phyloP scores from a whole-genome alignment of 2,329 filamentous ascomycete species.

The Fusarium citri region DNA sequence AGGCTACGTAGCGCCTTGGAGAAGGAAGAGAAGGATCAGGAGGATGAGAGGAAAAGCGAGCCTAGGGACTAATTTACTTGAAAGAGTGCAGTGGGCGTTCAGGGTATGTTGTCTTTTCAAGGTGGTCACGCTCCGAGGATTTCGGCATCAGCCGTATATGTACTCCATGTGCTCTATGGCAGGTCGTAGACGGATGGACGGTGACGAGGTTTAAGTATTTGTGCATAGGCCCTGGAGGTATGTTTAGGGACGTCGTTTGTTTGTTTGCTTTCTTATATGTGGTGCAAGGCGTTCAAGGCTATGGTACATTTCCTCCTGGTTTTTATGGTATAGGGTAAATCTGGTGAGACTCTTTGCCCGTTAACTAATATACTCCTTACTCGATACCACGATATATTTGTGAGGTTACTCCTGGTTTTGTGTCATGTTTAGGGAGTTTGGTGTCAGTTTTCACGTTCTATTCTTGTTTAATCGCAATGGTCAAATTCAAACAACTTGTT shows the following conservation, averaged over 20 bases:
- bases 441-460: neutral
- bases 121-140: too few relatives aligned
- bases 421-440: neutral
- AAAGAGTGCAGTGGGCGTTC: neutral
- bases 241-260: neutral
- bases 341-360: neutral
- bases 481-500: neutral
- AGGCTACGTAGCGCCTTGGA: slow-evolving; percentile 61
- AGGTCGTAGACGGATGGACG: neutral
- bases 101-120: neutral
- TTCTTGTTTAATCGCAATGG: neutral
- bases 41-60: slow-evolving; percentile 51
- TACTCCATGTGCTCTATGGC: neutral
- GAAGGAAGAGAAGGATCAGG: slow-evolving; percentile 53
- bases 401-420: neutral
- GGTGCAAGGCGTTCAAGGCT: slow-evolving; percentile 26
- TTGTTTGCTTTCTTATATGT: neutral
- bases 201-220: neutral
- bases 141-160: neutral
- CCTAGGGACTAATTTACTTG: slow-evolving; percentile 18
- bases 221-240: neutral
- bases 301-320: neutral
- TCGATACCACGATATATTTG: neutral
- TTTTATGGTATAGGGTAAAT: slow-evolving; percentile 30
- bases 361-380: neutral